A percentile compares a stretch with the other conserved stretches of the same genome.
Conservation (phyloP, 2,329 filamentous ascomycete species). For the Penicillium sp. region DNA sequence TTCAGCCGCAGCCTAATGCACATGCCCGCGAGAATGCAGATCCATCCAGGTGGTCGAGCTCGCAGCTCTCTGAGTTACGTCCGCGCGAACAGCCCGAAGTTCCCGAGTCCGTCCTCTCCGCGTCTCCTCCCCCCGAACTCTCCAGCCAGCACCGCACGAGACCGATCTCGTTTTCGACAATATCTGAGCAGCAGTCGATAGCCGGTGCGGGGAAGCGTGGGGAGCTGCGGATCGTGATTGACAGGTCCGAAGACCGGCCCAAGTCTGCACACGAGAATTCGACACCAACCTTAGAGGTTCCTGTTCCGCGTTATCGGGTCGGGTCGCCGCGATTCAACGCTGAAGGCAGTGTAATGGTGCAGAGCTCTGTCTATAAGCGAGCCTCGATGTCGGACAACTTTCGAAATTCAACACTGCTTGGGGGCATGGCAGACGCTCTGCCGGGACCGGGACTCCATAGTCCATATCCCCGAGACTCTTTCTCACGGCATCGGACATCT, state of each 20-base stretch:
- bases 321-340: slow-evolving; percentile 78
- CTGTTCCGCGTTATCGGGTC: slow-evolving; percentile 80
- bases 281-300: slow-evolving; percentile 63
- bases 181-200: slow-evolving; percentile 59
- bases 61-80: slow-evolving; percentile 41
- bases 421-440: slow-evolving; percentile 27
- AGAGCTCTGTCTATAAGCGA: slow-evolving; percentile 71
- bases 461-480: slow-evolving; percentile 26
- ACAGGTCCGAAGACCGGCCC: slow-evolving; percentile 64
- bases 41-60: slow-evolving; percentile 40
- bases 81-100: slow-evolving; percentile 29
- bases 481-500: slow-evolving; percentile 30
- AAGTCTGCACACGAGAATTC: slow-evolving; percentile 60
- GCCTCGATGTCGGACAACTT: slow-evolving; percentile 69
- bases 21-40: slow-evolving; percentile 32
- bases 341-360: slow-evolving; percentile 71
- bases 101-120: slow-evolving; percentile 21
- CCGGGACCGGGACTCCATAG: slow-evolving; percentile 23
- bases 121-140: slow-evolving; percentile 22
- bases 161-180: slow-evolving; percentile 73
- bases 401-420: slow-evolving; percentile 60
- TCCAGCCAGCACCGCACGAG: slow-evolving; percentile 51
- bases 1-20: slow-evolving; percentile 39
- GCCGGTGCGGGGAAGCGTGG: slow-evolving; percentile 52
- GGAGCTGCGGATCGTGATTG: slow-evolving; percentile 77